Conservation (phyloP, 176 grass and related monocot genomes). For the Oryza longistaminata region DNA sequence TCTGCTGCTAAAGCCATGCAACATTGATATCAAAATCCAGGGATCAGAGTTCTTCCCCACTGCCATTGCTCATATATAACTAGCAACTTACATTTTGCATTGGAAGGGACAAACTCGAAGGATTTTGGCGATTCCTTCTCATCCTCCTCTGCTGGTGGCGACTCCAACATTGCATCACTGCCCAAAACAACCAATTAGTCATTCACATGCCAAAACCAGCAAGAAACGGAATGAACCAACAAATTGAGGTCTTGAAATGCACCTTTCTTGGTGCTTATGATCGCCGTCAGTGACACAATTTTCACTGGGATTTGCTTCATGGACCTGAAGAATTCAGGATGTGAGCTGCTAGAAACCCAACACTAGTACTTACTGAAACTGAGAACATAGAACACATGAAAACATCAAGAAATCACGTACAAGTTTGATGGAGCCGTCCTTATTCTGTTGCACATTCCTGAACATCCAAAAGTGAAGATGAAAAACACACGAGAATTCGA, state of each 20-base stretch:
- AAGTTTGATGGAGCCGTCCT: slow-evolving; percentile 34
- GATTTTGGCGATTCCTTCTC: slow-evolving; percentile 19
- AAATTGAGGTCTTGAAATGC: neutral
- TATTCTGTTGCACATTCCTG: slow-evolving; percentile 34
- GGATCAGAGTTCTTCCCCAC: neutral
- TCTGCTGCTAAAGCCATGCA: slow-evolving; percentile 30
- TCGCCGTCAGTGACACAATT: neutral
- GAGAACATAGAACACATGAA: neutral
- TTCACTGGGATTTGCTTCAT: neutral
- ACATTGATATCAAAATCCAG: neutral
- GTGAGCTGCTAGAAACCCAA: slow-evolving; percentile 8
- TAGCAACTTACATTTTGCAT: slow-evolving; percentile 42
- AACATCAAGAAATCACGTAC: slow-evolving; percentile 28
- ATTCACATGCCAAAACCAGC: neutral
- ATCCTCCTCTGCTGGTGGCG: neutral
- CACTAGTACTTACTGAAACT: neutral
- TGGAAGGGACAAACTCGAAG: slow-evolving; percentile 46
- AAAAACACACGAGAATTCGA: neutral
- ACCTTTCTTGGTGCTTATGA: slow-evolving; percentile 39
- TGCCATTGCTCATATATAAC: neutral
- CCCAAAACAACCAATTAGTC: slow-evolving; percentile 3
- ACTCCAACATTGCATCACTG: slow-evolving; percentile 30
- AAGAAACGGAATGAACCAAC: neutral
- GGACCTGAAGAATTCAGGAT: slow-evolving; percentile 15
- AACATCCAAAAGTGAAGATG: neutral